These are phyloP conservation scores for Mrakia hoshinonis DNA, from an alignment of 768 basidiomycete genomes.

Conservation along the genomic window DNA sequence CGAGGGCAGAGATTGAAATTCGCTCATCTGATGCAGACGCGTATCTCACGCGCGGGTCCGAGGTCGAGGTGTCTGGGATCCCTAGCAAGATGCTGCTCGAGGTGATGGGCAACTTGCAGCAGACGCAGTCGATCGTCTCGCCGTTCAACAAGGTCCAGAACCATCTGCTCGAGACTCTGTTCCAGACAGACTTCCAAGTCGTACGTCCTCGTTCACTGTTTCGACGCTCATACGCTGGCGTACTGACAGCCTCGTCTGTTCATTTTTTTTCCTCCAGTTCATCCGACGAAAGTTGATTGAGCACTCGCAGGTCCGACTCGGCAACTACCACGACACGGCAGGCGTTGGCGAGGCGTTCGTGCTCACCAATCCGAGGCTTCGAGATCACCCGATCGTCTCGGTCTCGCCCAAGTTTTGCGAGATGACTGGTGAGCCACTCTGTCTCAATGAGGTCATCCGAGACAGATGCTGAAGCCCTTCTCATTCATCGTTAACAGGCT, in stretches of 20 bases:
- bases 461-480: no score
- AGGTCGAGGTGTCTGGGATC: background rate
- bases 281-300: constrained; percentile 22
- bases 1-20: background rate
- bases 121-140: background rate
- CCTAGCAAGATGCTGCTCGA: background rate
- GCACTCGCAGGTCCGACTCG: constrained; percentile 19
- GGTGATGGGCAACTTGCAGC: constrained; percentile 2
- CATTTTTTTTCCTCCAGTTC: constrained; percentile 5
- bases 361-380: constrained; percentile 12
- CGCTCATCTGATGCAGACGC: background rate
- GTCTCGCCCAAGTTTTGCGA: constrained; percentile 1
- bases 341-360: constrained; percentile 1
- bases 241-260: background rate
- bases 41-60: constrained; percentile 3
- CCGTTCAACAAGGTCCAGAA: constrained; percentile 2
- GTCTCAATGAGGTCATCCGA: no score
- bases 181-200: constrained; percentile 2
- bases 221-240: background rate
- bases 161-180: background rate
- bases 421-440: constrained; percentile 4
- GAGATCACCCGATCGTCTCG: constrained; percentile 23
- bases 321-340: background rate
- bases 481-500: background rate
- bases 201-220: background rate